Conservation (phyloP, 371 early-diverging fungal species). For the Entomophthora muscae region DNA sequence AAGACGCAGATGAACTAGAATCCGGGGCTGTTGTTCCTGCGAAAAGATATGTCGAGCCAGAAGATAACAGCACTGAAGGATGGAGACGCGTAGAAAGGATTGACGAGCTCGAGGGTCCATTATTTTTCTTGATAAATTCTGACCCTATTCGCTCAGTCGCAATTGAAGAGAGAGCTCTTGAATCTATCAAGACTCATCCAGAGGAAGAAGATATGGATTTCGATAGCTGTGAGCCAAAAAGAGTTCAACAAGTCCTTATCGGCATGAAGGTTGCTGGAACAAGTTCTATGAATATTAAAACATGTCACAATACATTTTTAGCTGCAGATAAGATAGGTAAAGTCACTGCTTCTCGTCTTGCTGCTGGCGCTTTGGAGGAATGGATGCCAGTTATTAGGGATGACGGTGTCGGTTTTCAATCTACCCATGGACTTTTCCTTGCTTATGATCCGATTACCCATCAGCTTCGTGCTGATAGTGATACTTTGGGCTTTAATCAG, state of each 20-base stretch:
- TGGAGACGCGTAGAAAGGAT: constrained; percentile 9
- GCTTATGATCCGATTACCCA: constrained; percentile 35
- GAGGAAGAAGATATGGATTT: constrained; percentile 8
- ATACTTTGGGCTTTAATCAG: constrained; percentile 50
- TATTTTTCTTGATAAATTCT: constrained; percentile 12
- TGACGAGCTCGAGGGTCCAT: constrained; percentile 10
- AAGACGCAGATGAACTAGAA: not conserved
- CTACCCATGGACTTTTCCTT: constrained; percentile 32
- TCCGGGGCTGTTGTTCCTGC: not conserved
- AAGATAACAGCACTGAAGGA: constrained; percentile 7
- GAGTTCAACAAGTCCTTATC: constrained; percentile 53
- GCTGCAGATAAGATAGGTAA: constrained; percentile 69
- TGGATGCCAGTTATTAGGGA: constrained; percentile 51
- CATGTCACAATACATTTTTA: constrained; percentile 44
- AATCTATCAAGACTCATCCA: not conserved
- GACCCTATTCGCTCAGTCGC: constrained; percentile 11
- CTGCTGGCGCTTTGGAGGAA: constrained; percentile 63
- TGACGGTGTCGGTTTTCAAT: constrained; percentile 53
- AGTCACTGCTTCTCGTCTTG: constrained; percentile 46
- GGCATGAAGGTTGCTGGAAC: constrained; percentile 33
- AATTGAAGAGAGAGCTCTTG: constrained; percentile 9
- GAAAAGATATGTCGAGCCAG: not conserved
- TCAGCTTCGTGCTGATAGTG: constrained; percentile 41
- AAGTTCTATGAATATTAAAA: constrained; percentile 37
- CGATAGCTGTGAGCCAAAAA: constrained; percentile 31